These are phyloP conservation scores for Lactarius evosmus DNA, from an alignment of 768 basidiomycete genomes.

Conservation along the genomic window DNA sequence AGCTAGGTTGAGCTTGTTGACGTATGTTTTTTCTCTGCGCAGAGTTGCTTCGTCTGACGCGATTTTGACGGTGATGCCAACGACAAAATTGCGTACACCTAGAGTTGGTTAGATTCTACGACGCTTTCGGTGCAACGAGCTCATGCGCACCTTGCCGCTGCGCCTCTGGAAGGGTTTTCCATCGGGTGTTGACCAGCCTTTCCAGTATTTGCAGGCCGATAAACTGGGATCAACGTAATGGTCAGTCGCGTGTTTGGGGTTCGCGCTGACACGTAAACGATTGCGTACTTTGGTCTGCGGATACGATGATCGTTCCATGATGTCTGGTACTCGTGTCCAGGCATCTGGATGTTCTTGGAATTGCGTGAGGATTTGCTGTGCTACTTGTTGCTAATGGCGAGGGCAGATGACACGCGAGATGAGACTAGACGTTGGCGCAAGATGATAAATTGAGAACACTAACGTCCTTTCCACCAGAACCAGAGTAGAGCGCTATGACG, in stretches of 20 bases:
- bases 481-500: conserved; percentile 87
- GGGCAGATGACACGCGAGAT: conserved; percentile 16
- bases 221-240: conserved; percentile 33
- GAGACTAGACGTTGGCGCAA: conserved; percentile 1
- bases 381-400: conserved; percentile 77
- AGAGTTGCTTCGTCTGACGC: conserved; percentile 87
- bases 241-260: conserved; percentile 9
- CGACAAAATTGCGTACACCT: conserved; percentile 97
- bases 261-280: neutral
- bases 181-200: conserved; percentile 89
- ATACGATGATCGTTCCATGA: conserved; percentile 80
- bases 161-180: conserved; percentile 93
- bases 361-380: conserved; percentile 91
- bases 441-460: conserved; percentile 30
- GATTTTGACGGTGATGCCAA: conserved; percentile 87
- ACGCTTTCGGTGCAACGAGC: neutral
- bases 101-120: conserved; percentile 24
- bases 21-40: conserved; percentile 88
- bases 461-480: conserved; percentile 74
- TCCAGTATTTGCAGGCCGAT: conserved; percentile 97
- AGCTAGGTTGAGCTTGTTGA: conserved; percentile 96
- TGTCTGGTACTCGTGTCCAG: conserved; percentile 95
- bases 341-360: conserved; percentile 95
- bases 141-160: conserved; percentile 74
- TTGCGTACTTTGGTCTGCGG: conserved; percentile 75